A percentile compares a stretch with the other conserved stretches of the same genome.
Conservation (phyloP, 306 rosid genomes). For the Aeschynomene evenia region DNA sequence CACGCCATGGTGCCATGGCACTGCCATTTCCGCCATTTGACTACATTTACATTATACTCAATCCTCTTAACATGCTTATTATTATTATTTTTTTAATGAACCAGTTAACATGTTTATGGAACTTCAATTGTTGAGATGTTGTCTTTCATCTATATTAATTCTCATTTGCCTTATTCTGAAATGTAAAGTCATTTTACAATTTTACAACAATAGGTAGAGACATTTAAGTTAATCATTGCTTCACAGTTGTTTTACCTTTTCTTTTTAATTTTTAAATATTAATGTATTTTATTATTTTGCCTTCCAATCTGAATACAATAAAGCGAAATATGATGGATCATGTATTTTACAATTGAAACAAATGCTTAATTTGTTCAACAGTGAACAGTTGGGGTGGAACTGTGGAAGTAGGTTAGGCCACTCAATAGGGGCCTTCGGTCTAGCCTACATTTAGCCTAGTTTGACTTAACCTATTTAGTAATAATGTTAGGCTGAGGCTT, state of each 20-base stretch:
- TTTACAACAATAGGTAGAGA: background rate
- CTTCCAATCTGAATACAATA: background rate
- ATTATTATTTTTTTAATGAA: too few relatives aligned
- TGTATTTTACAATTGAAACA: background rate
- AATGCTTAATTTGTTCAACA: background rate
- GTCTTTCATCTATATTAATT: background rate
- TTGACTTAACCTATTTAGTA: too few relatives aligned
- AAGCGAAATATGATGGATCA: background rate
- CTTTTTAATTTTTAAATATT: background rate
- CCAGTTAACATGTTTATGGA: constrained; percentile 19
- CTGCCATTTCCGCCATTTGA: too few relatives aligned
- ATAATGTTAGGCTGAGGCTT: too few relatives aligned
- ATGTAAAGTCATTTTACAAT: background rate
- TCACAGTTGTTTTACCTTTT: background rate
- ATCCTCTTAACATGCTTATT: constrained; percentile 3
- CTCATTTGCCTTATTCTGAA: constrained; percentile 1
- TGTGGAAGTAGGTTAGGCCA: too few relatives aligned
- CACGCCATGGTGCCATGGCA: too few relatives aligned
- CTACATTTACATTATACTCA: background rate
- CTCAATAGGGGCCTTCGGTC: too few relatives aligned
- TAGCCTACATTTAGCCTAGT: too few relatives aligned
- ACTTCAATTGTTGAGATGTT: constrained; percentile 25
- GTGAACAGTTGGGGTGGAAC: background rate
- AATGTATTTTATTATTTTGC: background rate
- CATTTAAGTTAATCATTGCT: background rate